Evolutionary conservation across 441 rosid species (phyloP), one percentile per base, ranked within the genome.

Genomic region (Bocquillonia castaneifolia): DNA sequence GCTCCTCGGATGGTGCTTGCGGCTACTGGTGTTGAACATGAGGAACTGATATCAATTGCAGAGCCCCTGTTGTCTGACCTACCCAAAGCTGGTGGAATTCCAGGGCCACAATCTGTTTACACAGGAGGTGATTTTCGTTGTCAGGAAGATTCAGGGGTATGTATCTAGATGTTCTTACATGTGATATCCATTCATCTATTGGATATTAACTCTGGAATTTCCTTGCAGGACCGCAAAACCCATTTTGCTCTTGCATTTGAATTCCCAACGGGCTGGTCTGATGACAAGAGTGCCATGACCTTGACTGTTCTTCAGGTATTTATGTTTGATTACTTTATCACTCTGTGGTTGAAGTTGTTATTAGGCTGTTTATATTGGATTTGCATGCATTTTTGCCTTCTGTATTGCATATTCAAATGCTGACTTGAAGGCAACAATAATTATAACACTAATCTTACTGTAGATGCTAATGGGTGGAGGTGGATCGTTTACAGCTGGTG

Each of bases 381-480:
- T 29, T 40, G 53, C 20, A 25, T 23, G 32, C 51, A 18, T 17
- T n/a, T 59, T 66, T 52, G 36, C 10, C 2, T 37, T 37, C 28
- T 22, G 48, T 63, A 34, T 42, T 37, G 57, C 47, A 59, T 25
- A 32, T 9, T 25, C 42, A 58, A 37, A 18, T 39, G 14, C n/a
- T 26, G 20, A 26, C 10, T 31, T 56, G 13, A 28, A 42, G 63
- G 17, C 26, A 44, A 12, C 22, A 67, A 13, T 14, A n/a, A 34
- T 70, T 45, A 26, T 17, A 61, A 37, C 52, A 32, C 4, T 58
- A 34, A 58, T 61, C 37, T 0, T 34, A 28, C 0, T 77, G 61
- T 66, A 94, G 99, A 84, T 86, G 90, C 95, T 92, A 59, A 72
- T 91, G 91, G 97, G 97, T 54, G 97, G 97, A 69, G 97, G 97